Evolutionary conservation across 2,329 filamentous ascomycete genomes (phyloP), one percentile per base, ranked within the genome.

Genomic region (Fusarium decemcellulare): DNA sequence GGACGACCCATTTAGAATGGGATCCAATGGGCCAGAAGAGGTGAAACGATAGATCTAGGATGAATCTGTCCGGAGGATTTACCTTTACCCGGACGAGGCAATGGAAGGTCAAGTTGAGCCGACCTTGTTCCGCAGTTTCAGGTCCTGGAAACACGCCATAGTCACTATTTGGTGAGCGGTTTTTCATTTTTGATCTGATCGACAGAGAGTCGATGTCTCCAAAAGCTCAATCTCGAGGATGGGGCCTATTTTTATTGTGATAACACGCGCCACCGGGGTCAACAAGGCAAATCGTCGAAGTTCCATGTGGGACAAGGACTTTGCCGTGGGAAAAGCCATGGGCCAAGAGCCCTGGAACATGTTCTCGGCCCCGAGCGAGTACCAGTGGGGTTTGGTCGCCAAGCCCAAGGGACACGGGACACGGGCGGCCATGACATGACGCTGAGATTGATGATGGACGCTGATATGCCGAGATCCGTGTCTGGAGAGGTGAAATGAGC

Each of bases 381-480:
- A 46, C 57, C 11, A 59, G 40, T 57, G 56, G 53, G 46, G 67
- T 46, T 63, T 64, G 62, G 59, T 61, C 56, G 67, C 59, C 67
- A 71, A 70, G 63, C 54, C 27, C 27, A 44, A 64, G 39, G 53
- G 47, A 60, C 63, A 40, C 59, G 12, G 27, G 30, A 16, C 12
- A 34, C 32, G 23, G 23, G 23, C 23, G 23, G 23, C 44, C 53
- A 64, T 56, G 60, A n/a, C 50, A 46, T 54, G 51, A 68, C 46
- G 52, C 42, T 53, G 37, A 57, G 39, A 51, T 53, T 46, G 50
- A 32, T 42, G 43, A 37, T 56, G 14, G 40, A 55, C 47, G 40
- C 23, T 23, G 39, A 27, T 51, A 16, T 29, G 30, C 39, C 52
- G 52, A 55, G 16, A 44, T 34, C 52, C 52, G 52, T 44, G 10